Evolutionary conservation across 2,329 filamentous ascomycete species (phyloP), one percentile per base, ranked within the genome.

Genomic region (Hymenotorrendiella dingleyae): DNA sequence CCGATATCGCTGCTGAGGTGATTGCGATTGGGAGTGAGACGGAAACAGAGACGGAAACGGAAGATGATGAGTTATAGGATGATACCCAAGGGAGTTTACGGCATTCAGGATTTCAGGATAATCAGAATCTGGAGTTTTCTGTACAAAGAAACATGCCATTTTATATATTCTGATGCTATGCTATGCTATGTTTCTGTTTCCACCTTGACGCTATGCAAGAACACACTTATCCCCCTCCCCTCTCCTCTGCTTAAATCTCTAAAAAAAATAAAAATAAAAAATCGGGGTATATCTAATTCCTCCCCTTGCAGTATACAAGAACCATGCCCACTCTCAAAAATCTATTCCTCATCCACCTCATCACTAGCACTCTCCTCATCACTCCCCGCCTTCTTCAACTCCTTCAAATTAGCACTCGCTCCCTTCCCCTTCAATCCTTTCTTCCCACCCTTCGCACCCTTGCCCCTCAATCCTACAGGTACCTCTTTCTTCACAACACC

Each of bases 401-500:
- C 58, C 48, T 56, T 56, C 22, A 45, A 36, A 26, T 48, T 43
- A 11, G 42, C 43, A 22, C 50, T 53, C 30, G 47, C 51, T 8
- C 61, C 64, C 55, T 68, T 68, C 35, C 65, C 62, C 49, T 61
- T 64, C 19, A 40, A 24, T 53, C 62, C 67, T 45, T 54, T 57
- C 52, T 60, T 61, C n/a, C n/a, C n/a, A 3, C 53, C 63, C 57
- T 67, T 69, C 7, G 54, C 57, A 11, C 65, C 65, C 53, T 68
- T 68, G 3, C 67, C 66, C 10, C 67, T 59, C 19, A 69, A 50
- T 17, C 56, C 64, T 16, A 65, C 59, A 0, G 67, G 67, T 1
- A 70, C 59, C 49, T 70, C 67, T 53, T 68, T 68, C 34, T 60
- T 61, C 16, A 68, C 63, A 52, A 64, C 57, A 8, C 67, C 67